A percentile compares a stretch with the other conserved stretches of the same genome.
Conservation (phyloP, 805 yeast species). For the Candida caryicola region DNA sequence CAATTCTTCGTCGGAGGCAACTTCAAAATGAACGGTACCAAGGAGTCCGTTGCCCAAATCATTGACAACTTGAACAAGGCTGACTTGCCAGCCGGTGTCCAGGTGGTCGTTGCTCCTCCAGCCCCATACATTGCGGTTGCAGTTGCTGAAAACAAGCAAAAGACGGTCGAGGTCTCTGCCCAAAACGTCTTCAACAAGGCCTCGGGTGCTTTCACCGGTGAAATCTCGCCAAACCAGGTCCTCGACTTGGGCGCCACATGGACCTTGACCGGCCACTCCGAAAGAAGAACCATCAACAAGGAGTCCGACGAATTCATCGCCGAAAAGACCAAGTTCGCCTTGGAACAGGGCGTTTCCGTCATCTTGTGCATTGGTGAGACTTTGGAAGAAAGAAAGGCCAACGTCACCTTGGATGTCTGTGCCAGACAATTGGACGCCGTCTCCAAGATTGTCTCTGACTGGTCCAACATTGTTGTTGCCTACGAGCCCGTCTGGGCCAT, state of each 20-base stretch:
- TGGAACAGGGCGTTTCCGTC: slow-evolving; percentile 85
- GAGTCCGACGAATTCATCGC: slow-evolving; percentile 92
- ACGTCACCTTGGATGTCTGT: slow-evolving; percentile 80
- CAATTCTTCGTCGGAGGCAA: slow-evolving; percentile 98
- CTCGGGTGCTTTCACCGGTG: slow-evolving; percentile 98
- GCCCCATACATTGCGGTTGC: slow-evolving; percentile 86
- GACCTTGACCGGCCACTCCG: slow-evolving; percentile 97
- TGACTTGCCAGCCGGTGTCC: slow-evolving; percentile 70
- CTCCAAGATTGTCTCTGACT: slow-evolving; percentile 74
- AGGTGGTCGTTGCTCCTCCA: slow-evolving; percentile 96
- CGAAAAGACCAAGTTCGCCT: slow-evolving; percentile 89
- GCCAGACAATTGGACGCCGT: slow-evolving; percentile 90
- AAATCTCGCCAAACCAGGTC: slow-evolving; percentile 82
- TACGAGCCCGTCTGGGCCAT: slow-evolving; percentile 99
- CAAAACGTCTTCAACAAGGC: slow-evolving; percentile 88
- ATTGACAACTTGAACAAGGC: slow-evolving; percentile 80
- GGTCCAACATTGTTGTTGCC: slow-evolving; percentile 91
- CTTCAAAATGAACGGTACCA: slow-evolving; percentile 98
- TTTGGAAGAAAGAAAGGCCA: slow-evolving; percentile 88
- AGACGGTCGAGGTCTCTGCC: slow-evolving; percentile 78
- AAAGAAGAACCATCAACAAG: slow-evolving; percentile 91
- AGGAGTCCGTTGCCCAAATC: slow-evolving; percentile 77
- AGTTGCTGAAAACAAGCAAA: slow-evolving; percentile 60
- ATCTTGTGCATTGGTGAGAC: slow-evolving; percentile 98
- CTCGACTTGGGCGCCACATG: slow-evolving; percentile 90